These are phyloP conservation scores for Amphicarpaea edgeworthii DNA, from an alignment of 306 rosid species.

Conservation along the genomic window DNA sequence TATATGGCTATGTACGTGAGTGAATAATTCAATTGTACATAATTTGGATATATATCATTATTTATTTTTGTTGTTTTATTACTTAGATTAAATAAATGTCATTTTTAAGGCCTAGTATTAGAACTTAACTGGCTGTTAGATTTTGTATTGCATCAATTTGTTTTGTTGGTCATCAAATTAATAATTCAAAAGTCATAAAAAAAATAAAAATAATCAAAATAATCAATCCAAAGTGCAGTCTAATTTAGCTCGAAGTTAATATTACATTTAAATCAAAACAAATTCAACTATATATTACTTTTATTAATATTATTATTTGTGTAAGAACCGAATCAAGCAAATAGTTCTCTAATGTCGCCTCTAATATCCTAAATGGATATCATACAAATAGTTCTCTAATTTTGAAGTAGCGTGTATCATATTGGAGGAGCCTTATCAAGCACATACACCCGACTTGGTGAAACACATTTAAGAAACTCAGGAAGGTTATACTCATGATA, in stretches of 20 bases:
- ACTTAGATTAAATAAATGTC: neutral
- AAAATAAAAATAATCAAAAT: neutral
- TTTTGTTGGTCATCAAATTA: neutral
- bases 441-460: conserved; percentile 13
- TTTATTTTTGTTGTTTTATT: neutral
- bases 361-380: neutral
- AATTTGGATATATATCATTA: neutral
- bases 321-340: neutral
- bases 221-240: neutral
- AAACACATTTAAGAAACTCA: conserved; percentile 26
- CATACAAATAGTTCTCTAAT: neutral
- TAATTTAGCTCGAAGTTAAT: neutral
- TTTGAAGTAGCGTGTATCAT: neutral
- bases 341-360: neutral
- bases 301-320: neutral
- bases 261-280: neutral
- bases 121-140: neutral
- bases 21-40: neutral
- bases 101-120: neutral
- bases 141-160: neutral
- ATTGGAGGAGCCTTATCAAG: no score
- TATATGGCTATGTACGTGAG: neutral
- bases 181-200: neutral
- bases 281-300: neutral
- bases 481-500: conserved; percentile 12